phyloP scores from a whole-genome alignment of 2,329 filamentous ascomycete genomes.

The Helotiales sp. region DNA sequence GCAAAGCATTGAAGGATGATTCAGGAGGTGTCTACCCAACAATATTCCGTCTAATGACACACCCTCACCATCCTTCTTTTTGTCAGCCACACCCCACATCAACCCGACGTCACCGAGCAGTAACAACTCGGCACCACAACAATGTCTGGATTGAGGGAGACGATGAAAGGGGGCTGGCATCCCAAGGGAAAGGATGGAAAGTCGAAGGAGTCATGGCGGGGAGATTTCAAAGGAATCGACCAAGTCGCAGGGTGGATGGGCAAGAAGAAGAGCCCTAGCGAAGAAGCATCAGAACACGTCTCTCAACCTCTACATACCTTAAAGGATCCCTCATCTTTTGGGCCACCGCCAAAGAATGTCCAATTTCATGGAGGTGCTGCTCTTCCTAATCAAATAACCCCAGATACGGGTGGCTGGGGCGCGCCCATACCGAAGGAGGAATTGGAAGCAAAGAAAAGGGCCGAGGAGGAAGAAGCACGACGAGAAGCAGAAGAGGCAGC shows the following conservation, averaged over 20 bases:
- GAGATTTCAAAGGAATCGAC: constrained; percentile 38
- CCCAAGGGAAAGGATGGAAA: constrained; percentile 52
- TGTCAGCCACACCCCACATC: constrained; percentile 6
- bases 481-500: constrained; percentile 31
- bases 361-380: constrained; percentile 33
- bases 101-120: constrained; percentile 10
- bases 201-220: constrained; percentile 51
- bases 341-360: constrained; percentile 61
- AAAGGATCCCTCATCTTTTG: constrained; percentile 65
- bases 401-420: constrained; percentile 41
- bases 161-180: constrained; percentile 54
- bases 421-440: constrained; percentile 43
- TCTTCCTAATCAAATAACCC: constrained; percentile 31
- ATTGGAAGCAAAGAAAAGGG: constrained; percentile 33
- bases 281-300: constrained; percentile 25
- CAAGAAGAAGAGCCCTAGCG: constrained; percentile 32
- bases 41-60: background rate
- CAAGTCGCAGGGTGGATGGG: constrained; percentile 38
- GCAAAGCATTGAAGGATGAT: too few species aligned
- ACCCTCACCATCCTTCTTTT: background rate
- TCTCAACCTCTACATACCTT: constrained; percentile 56
- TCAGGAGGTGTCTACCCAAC: too few species aligned
- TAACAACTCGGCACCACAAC: background rate
- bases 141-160: constrained; percentile 48
- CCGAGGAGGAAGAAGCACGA: constrained; percentile 30